Evolutionary conservation across 176 grass and related monocot genomes (phyloP).

Genomic region (Calamus simplicifolius): DNA sequence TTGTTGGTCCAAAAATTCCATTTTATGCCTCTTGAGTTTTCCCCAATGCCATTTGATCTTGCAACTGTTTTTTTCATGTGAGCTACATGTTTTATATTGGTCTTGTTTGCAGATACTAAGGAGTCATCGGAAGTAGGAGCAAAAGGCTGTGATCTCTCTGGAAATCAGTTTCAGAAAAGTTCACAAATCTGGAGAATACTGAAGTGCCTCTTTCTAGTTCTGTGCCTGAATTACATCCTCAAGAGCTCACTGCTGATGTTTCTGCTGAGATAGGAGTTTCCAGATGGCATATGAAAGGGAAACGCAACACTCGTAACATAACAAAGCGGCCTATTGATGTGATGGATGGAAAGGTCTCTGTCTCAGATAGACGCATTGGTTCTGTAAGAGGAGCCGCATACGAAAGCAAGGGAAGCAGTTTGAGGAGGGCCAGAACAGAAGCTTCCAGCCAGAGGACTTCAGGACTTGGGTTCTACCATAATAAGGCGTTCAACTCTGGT

Average conservation of each 20-base stretch:
- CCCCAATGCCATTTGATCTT: neutral
- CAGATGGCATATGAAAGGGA: constrained; percentile 92
- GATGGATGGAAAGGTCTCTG: constrained; percentile 29
- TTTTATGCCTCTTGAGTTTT: neutral
- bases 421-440: constrained; percentile 26
- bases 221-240: constrained; percentile 34
- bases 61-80: constrained; percentile 22
- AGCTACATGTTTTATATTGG: constrained; percentile 27
- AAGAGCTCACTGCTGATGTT: constrained; percentile 45
- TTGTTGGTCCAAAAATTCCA: too few relatives aligned
- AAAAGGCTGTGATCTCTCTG: constrained; percentile 29
- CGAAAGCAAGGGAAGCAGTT: constrained; percentile 31
- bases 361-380: constrained; percentile 42
- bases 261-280: constrained; percentile 66
- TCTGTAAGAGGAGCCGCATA: constrained; percentile 26
- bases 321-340: constrained; percentile 37
- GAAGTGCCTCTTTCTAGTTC: constrained; percentile 31
- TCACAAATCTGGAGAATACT: constrained; percentile 39
- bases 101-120: constrained; percentile 47
- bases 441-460: constrained; percentile 26
- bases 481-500: constrained; percentile 52
- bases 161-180: constrained; percentile 42
- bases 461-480: constrained; percentile 47
- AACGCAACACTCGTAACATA: constrained; percentile 84
- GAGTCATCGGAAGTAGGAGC: constrained; percentile 28